Base-by-base conservation (phyloP, 192 early-diverging fungal species). In the Coemansia sp. region DNA sequence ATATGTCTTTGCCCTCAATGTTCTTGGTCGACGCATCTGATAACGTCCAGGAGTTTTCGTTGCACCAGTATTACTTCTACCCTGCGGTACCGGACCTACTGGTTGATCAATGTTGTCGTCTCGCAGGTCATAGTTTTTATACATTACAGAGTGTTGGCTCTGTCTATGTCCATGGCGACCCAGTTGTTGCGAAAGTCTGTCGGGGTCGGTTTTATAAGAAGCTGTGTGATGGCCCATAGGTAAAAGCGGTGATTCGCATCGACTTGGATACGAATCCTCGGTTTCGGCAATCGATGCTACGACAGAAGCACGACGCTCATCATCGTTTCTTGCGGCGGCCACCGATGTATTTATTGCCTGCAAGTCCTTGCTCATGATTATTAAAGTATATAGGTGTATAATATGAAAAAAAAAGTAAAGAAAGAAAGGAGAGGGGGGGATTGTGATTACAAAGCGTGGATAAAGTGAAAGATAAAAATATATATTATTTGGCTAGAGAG, bases 211-310 rank as follows among this genome's bases (percentile, higher is more conserved):
- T 42, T 50, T 50, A 25, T 60, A 28, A 26, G 46, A 38, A n/a
- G 53, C 45, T 9, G 51, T 40, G 50, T 32, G 28, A 47, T 73
- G 63, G 37, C 71, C 71, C 71, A 74, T 74, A n/a, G 71, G 71
- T 43, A 74, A 64, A 34, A 74, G 55, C 20, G 71, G 71, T 37
- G 71, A 74, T 46, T 66, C 71, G 53, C 71, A 74, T 36, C 71
- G 46, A 52, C 69, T 65, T 17, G 62, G 61, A 36, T 65, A 46
- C 20, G 69, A 50, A 22, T 60, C 53, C 10, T 26, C 47, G 8
- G 39, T 13, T 8, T 35, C 37, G 25, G 29, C 37, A 4, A 47
- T 33, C 8, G 55, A 47, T 9, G 33, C 15, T 22, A 33, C 43
- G 19, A 10, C 39, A 19, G 39, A n/a, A 1, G 39, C 9, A 2